phyloP scores from a whole-genome alignment of 257 asterid genomes.

The Solanum chaucha region DNA sequence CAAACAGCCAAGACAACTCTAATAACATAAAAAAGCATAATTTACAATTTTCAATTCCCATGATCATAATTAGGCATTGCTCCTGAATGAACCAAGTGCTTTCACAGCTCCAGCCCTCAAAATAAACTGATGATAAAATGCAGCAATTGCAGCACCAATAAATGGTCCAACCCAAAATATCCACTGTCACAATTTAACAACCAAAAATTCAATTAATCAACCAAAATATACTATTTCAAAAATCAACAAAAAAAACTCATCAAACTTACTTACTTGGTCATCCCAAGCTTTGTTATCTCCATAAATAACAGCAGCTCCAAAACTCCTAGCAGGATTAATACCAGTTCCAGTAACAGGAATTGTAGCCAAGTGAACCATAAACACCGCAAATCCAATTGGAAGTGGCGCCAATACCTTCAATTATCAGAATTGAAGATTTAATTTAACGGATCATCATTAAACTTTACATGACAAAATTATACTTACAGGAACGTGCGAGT shows the following conservation, averaged over 20 bases:
- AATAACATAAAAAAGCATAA: not conserved
- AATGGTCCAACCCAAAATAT: conserved; percentile 86
- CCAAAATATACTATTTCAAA: not conserved
- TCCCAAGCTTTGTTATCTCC: conserved; percentile 54
- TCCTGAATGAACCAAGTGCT: conserved; percentile 69
- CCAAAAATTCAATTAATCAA: not conserved
- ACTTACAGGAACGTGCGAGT: conserved; percentile 72
- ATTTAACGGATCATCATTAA: too few species aligned
- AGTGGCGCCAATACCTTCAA: conserved; percentile 69
- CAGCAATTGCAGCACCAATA: conserved; percentile 77
- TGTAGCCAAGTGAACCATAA: conserved; percentile 78
- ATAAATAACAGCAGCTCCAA: conserved; percentile 64
- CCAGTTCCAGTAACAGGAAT: conserved; percentile 72
- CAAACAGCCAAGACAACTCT: not conserved
- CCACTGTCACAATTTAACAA: conserved; percentile 34
- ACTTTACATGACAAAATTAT: not conserved
- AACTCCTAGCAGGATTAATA: conserved; percentile 65
- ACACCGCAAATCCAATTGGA: conserved; percentile 74
- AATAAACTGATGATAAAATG: conserved; percentile 50
- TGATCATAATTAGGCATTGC: conserved; percentile 20
- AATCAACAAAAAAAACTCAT: too few species aligned
- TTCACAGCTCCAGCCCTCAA: conserved; percentile 50
- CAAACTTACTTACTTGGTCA: conserved; percentile 34
- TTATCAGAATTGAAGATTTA: too few species aligned
- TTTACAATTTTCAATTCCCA: not conserved